Percentiles rank a stretch among this genome's conserved stretches.
phyloP scores from a whole-genome alignment of 2,329 filamentous ascomycete genomes.

The Cladosporium sp. region DNA sequence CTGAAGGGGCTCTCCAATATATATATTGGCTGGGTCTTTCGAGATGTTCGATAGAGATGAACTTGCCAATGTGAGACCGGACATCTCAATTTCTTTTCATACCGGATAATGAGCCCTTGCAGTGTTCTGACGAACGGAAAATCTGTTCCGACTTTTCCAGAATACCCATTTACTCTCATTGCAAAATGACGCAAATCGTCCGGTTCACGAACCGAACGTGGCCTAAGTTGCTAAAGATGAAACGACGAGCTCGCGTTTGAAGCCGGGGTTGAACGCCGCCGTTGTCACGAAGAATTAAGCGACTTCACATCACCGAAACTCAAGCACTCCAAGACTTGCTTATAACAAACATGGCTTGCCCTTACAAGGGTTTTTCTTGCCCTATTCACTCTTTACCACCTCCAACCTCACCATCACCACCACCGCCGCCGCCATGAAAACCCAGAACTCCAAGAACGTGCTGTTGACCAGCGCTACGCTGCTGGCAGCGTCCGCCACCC shows the following conservation, averaged over 20 bases:
- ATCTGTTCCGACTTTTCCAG: too few relatives aligned
- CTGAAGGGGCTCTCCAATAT: too few relatives aligned
- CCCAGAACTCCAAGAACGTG: conserved; percentile 4
- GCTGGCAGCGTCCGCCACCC: conserved; percentile 8
- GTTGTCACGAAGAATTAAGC: conserved; percentile 8
- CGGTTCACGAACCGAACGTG: background rate
- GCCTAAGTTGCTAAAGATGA: background rate
- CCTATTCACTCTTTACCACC: background rate
- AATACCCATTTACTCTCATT: too few relatives aligned
- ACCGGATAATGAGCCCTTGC: too few relatives aligned
- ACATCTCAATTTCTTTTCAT: too few relatives aligned
- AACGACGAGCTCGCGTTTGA: background rate
- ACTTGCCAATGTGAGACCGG: too few relatives aligned
- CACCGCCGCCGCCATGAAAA: conserved; percentile 9
- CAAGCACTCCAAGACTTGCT: conserved; percentile 1
- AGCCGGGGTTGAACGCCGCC: background rate
- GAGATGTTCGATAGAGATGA: too few relatives aligned
- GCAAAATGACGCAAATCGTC: background rate
- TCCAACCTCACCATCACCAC: background rate
- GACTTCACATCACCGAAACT: background rate
- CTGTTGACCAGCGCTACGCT: conserved; percentile 13
- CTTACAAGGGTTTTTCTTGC: conserved; percentile 8
- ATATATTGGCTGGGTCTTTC: too few relatives aligned
- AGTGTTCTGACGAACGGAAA: too few relatives aligned
- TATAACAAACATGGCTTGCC: conserved; percentile 6